Evolutionary conservation across 1,284 basidiomycete genomes (phyloP).

Genomic region (Athelia sp.): DNA sequence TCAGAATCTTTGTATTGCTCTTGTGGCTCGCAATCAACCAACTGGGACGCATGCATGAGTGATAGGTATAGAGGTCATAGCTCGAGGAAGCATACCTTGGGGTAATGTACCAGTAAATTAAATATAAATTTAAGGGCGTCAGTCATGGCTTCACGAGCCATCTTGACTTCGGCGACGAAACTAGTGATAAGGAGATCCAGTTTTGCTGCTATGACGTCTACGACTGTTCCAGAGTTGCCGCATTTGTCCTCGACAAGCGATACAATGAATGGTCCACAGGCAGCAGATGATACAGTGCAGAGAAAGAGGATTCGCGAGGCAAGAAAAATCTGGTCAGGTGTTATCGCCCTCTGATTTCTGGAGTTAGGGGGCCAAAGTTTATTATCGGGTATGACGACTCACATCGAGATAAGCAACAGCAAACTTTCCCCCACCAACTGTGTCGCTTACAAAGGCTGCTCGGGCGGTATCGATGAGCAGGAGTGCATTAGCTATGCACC

Average conservation of each 20-base stretch:
- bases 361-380: neutral
- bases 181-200: conserved; percentile 44
- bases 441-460: conserved; percentile 46
- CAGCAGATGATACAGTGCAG: conserved; percentile 47
- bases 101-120: conserved; percentile 71
- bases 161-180: conserved; percentile 45
- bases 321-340: conserved; percentile 65
- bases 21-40: conserved; percentile 44
- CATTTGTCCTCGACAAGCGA: conserved; percentile 59
- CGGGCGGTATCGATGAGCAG: conserved; percentile 64
- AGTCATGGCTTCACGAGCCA: conserved; percentile 65
- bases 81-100: conserved; percentile 33
- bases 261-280: conserved; percentile 40
- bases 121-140: conserved; percentile 76
- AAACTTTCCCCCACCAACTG: conserved; percentile 57
- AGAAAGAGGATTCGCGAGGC: conserved; percentile 74
- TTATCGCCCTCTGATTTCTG: conserved; percentile 48
- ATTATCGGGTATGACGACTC: conserved; percentile 4
- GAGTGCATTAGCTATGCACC: conserved; percentile 72
- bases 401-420: conserved; percentile 53
- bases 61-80: neutral
- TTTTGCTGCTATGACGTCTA: conserved; percentile 57
- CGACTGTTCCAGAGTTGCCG: conserved; percentile 38
- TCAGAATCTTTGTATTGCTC: conserved; percentile 21
- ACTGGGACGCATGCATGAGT: conserved; percentile 18